phyloP scores from a whole-genome alignment of 192 early-diverging fungal species.

The Thamnidium elegans region DNA sequence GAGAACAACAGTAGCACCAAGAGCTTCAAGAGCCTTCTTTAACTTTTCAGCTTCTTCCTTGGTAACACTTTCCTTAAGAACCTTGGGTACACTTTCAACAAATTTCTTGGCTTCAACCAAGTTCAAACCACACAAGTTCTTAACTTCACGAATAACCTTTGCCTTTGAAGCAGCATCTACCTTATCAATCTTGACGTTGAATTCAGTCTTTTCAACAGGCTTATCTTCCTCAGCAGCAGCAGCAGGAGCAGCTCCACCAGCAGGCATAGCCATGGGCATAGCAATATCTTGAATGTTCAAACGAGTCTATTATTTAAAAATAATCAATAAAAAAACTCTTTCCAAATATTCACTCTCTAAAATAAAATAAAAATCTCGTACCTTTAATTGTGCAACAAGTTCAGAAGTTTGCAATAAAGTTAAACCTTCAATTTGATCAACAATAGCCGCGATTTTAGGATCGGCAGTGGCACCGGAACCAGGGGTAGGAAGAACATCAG shows the following conservation, averaged over 20 bases:
- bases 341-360: neutral
- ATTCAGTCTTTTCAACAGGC: conserved; percentile 87
- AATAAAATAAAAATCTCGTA: too few relatives aligned
- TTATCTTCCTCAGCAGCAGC: conserved; percentile 82
- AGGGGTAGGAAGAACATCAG: conserved; percentile 62
- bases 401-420: conserved; percentile 92
- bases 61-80: conserved; percentile 80
- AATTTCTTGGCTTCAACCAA: conserved; percentile 99
- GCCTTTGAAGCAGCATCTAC: conserved; percentile 92
- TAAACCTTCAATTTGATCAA: conserved; percentile 87
- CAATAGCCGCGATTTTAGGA: conserved; percentile 79
- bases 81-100: conserved; percentile 96
- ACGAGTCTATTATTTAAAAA: conserved; percentile 49
- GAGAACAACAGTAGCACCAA: conserved; percentile 91
- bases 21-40: conserved; percentile 88
- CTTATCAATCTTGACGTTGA: conserved; percentile 95
- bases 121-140: conserved; percentile 91
- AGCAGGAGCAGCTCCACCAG: conserved; percentile 57
- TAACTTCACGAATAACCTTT: conserved; percentile 98
- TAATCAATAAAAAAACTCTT: neutral
- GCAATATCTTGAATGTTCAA: conserved; percentile 92
- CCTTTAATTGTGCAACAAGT: conserved; percentile 88
- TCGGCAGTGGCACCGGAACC: conserved; percentile 51
- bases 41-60: conserved; percentile 99
- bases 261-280: conserved; percentile 73